Percentiles rank a stretch among this genome's conserved stretches.
phyloP scores from a whole-genome alignment of 257 asterid genomes.

The Capsicum baccatum region DNA sequence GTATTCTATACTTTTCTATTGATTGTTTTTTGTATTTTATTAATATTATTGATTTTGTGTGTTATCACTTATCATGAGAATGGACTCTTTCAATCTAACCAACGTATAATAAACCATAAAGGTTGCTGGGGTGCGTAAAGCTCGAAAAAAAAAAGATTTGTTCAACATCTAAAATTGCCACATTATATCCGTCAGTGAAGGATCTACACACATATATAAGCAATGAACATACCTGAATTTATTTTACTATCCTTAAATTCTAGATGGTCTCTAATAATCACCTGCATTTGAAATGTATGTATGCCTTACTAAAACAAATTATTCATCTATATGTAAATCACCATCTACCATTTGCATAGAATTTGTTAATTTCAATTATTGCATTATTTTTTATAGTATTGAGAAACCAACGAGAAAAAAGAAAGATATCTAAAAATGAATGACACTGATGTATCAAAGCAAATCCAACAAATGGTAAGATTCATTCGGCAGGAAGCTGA shows the following conservation, averaged over 20 bases:
- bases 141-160: background rate
- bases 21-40: background rate
- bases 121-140: conserved; percentile 2
- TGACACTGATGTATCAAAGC: conserved; percentile 56
- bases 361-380: background rate
- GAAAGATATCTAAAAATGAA: conserved; percentile 41
- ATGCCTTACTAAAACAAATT: background rate
- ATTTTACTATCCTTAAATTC: background rate
- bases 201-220: conserved; percentile 24
- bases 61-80: background rate
- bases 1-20: conserved; percentile 7
- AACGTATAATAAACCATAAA: background rate
- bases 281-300: background rate
- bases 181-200: conserved; percentile 10
- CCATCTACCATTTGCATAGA: background rate
- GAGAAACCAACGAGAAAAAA: background rate
- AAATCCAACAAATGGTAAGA: conserved; percentile 66
- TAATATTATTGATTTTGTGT: background rate
- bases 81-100: conserved; percentile 15
- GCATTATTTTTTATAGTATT: background rate
- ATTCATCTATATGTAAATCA: conserved; percentile 4
- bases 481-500: conserved; percentile 69
- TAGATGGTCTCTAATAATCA: background rate
- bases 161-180: background rate
- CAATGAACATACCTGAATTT: background rate